These are phyloP conservation scores for Curvularia sp. DNA, from an alignment of 2,329 filamentous ascomycete genomes.

Conservation along the genomic window DNA sequence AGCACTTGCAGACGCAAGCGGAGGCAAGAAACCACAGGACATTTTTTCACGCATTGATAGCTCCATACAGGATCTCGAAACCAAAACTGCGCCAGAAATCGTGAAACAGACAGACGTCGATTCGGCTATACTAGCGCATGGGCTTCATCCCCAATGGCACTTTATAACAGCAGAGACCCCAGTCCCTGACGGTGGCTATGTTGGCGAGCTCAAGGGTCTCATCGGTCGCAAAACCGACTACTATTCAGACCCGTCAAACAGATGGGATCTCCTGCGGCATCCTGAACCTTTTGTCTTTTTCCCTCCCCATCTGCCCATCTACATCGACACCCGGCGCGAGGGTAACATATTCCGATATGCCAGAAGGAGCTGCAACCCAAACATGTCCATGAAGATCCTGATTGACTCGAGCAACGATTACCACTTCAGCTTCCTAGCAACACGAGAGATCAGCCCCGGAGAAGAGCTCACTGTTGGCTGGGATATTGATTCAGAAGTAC, in stretches of 20 bases:
- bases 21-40: constrained; percentile 67
- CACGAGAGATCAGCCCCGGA: constrained; percentile 74
- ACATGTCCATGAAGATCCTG: constrained; percentile 85
- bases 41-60: constrained; percentile 72
- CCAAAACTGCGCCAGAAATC: constrained; percentile 59
- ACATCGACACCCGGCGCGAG: constrained; percentile 89
- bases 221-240: constrained; percentile 59
- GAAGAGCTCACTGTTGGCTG: constrained; percentile 73
- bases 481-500: constrained; percentile 58
- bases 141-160: constrained; percentile 73
- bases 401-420: constrained; percentile 74
- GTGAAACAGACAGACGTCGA: constrained; percentile 62
- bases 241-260: constrained; percentile 54
- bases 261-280: constrained; percentile 58
- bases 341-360: constrained; percentile 87
- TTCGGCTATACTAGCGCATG: constrained; percentile 58
- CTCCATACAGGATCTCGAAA: constrained; percentile 61
- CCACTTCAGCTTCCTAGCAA: constrained; percentile 91
- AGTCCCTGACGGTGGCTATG: constrained; percentile 61
- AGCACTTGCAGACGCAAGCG: constrained; percentile 71
- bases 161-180: constrained; percentile 64
- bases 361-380: constrained; percentile 90
- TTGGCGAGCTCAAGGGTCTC: constrained; percentile 74
- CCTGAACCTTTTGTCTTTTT: constrained; percentile 67
- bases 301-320: constrained; percentile 85